phyloP scores from a whole-genome alignment of 2,329 filamentous ascomycete genomes.

The Alternaria longipes region DNA sequence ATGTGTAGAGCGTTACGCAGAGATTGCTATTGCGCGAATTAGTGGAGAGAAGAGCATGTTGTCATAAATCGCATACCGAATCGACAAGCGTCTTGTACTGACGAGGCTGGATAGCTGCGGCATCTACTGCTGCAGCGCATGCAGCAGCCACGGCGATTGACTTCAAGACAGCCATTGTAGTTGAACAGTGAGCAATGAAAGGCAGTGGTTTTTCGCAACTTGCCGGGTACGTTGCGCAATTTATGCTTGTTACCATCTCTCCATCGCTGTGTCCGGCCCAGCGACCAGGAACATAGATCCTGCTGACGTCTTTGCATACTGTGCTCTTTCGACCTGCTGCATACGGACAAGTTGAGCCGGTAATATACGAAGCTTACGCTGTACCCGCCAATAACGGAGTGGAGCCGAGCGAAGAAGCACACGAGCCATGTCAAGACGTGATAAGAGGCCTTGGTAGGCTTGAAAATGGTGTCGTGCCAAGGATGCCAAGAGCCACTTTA shows the following conservation, averaged over 20 bases:
- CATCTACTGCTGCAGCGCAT: conserved; percentile 30
- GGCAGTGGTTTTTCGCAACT: conserved; percentile 3
- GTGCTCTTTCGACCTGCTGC: conserved; percentile 30
- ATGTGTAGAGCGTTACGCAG: conserved; percentile 36
- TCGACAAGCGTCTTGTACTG: conserved; percentile 36
- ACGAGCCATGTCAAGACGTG: conserved; percentile 35
- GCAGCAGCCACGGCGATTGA: conserved; percentile 36
- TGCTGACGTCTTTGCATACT: conserved; percentile 20
- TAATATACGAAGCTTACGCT: conserved; percentile 17
- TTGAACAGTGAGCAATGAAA: conserved; percentile 1
- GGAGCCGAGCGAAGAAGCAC: conserved; percentile 21
- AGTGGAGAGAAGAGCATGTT: background rate
- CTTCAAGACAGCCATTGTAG: conserved; percentile 30
- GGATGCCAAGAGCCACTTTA: conserved; percentile 25
- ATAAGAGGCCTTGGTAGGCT: conserved; percentile 40
- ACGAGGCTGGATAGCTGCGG: conserved; percentile 34
- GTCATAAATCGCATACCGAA: conserved; percentile 26
- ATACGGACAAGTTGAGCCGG: conserved; percentile 20
- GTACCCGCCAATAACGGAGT: conserved; percentile 23
- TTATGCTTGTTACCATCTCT: conserved; percentile 21
- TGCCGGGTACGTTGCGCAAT: conserved; percentile 13
- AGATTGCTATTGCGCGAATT: conserved; percentile 24
- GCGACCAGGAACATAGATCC: conserved; percentile 18
- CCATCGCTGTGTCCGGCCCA: conserved; percentile 11
- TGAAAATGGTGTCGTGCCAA: conserved; percentile 13